These are phyloP conservation scores for Lecanicillium sp. DNA, from an alignment of 2,329 filamentous ascomycete genomes.

Conservation along the genomic window DNA sequence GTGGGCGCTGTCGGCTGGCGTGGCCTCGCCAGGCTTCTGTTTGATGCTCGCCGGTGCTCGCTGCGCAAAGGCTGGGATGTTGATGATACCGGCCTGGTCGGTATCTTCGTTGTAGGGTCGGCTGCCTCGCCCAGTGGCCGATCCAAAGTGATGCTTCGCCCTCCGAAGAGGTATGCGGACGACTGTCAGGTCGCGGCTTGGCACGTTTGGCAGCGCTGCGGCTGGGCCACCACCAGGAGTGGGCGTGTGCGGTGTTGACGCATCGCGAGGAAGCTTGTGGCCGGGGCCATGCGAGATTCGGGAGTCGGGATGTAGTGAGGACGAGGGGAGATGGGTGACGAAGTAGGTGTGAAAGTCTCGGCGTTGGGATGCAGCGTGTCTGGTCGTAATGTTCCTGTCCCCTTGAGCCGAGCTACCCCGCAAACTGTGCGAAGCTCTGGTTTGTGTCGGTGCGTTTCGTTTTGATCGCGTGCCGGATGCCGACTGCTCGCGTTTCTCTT, in stretches of 20 bases:
- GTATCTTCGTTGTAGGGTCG: constrained; percentile 89
- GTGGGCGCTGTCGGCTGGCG: constrained; percentile 64
- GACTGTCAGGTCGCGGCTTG: constrained; percentile 74
- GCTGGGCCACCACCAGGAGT: constrained; percentile 46
- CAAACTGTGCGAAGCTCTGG: too few relatives aligned
- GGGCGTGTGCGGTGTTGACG: constrained; percentile 68
- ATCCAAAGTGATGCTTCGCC: constrained; percentile 94
- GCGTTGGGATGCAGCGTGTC: constrained; percentile 14
- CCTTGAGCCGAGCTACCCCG: constrained; percentile 1
- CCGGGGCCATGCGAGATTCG: constrained; percentile 55
- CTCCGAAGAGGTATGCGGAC: constrained; percentile 89
- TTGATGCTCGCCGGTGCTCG: constrained; percentile 60
- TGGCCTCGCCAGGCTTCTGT: constrained; percentile 50
- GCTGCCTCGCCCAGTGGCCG: constrained; percentile 68
- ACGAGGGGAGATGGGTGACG: constrained; percentile 89
- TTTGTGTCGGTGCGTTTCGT: too few relatives aligned
- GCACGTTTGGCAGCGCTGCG: constrained; percentile 51
- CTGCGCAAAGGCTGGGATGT: constrained; percentile 87
- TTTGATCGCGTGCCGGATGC: too few relatives aligned
- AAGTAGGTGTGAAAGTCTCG: constrained; percentile 90
- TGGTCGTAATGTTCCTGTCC: constrained; percentile 1
- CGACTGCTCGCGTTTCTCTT: too few relatives aligned
- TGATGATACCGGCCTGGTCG: constrained; percentile 88
- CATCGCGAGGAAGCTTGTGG: constrained; percentile 80
- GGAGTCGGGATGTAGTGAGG: constrained; percentile 84